phyloP scores from a whole-genome alignment of 805 yeast species.

The Wickerhamia fluorescens region DNA sequence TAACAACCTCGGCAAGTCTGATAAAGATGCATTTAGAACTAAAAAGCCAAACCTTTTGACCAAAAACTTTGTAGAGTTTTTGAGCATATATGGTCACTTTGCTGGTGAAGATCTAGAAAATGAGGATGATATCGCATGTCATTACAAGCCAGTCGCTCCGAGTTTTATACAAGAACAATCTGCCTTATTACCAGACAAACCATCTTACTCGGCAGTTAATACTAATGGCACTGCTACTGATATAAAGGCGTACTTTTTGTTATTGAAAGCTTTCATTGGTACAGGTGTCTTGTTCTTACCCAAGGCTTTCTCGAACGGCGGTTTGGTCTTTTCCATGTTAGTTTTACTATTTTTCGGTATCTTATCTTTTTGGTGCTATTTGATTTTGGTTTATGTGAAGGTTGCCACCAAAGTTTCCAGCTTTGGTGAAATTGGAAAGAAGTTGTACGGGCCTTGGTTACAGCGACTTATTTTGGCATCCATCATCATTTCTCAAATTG shows the following conservation, averaged over 20 bases:
- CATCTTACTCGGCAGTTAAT: conserved; percentile 9
- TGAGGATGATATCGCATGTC: conserved; percentile 51
- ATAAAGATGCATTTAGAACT: conserved; percentile 11
- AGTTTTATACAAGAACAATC: conserved; percentile 28
- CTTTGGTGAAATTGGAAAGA: conserved; percentile 71
- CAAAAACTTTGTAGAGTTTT: conserved; percentile 67
- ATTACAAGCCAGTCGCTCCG: conserved; percentile 25
- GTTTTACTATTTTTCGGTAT: conserved; percentile 55
- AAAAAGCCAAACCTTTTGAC: conserved; percentile 47
- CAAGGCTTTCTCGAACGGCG: conserved; percentile 67
- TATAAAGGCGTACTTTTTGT: conserved; percentile 59
- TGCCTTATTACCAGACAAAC: conserved; percentile 14
- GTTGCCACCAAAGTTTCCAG: conserved; percentile 56
- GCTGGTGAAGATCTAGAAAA: conserved; percentile 80
- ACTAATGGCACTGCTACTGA: conserved; percentile 66
- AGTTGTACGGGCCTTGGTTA: conserved; percentile 58
- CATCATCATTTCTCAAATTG: conserved; percentile 65
- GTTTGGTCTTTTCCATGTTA: conserved; percentile 49
- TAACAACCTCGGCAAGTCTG: conserved; percentile 17
- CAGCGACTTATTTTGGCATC: conserved; percentile 57
- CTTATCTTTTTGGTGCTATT: conserved; percentile 74
- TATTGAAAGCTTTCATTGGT: conserved; percentile 71
- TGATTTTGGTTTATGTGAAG: conserved; percentile 54
- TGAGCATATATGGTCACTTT: conserved; percentile 76
- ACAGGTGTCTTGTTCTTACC: conserved; percentile 72